These are phyloP conservation scores for Hortaea sp. DNA, from an alignment of 2,329 filamentous ascomycete species.

Conservation along the genomic window DNA sequence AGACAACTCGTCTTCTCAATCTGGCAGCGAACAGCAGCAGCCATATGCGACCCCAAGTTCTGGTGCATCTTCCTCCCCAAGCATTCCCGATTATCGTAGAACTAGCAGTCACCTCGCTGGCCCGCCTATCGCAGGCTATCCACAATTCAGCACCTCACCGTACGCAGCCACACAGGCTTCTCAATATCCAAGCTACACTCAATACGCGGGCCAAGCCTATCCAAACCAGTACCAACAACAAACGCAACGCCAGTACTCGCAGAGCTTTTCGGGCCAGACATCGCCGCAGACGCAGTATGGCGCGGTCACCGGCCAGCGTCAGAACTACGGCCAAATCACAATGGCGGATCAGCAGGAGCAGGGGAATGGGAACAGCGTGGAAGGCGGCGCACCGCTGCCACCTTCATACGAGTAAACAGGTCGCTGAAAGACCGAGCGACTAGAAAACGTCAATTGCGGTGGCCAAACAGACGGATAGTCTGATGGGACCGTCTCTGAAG, in stretches of 20 bases:
- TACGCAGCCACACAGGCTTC: constrained; percentile 13
- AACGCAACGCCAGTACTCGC: not conserved
- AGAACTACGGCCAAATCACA: constrained; percentile 5
- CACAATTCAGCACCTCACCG: constrained; percentile 15
- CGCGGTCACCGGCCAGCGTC: constrained; percentile 4
- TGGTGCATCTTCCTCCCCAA: constrained; percentile 4
- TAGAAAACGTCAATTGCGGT: too few species aligned
- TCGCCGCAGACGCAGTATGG: constrained; percentile 3
- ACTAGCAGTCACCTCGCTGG: constrained; percentile 13
- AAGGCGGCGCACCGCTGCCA: constrained; percentile 11
- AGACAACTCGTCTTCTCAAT: constrained; percentile 10
- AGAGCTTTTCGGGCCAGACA: not conserved
- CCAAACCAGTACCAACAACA: constrained; percentile 1
- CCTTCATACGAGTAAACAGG: constrained; percentile 6
- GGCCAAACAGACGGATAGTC: too few species aligned
- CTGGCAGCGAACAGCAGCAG: constrained; percentile 3
- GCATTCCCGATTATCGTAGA: constrained; percentile 10
- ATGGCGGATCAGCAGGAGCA: constrained; percentile 2
- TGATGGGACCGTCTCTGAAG: too few species aligned
- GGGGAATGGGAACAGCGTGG: constrained; percentile 10
- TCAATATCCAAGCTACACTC: constrained; percentile 4
- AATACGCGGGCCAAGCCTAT: not conserved
- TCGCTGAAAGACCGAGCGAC: too few species aligned
- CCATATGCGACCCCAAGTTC: constrained; percentile 1
- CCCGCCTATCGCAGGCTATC: constrained; percentile 15